A percentile compares a stretch with the other conserved stretches of the same genome.
phyloP scores from a whole-genome alignment of 2,329 filamentous ascomycete genomes.

The Aplosporella prunicola region DNA sequence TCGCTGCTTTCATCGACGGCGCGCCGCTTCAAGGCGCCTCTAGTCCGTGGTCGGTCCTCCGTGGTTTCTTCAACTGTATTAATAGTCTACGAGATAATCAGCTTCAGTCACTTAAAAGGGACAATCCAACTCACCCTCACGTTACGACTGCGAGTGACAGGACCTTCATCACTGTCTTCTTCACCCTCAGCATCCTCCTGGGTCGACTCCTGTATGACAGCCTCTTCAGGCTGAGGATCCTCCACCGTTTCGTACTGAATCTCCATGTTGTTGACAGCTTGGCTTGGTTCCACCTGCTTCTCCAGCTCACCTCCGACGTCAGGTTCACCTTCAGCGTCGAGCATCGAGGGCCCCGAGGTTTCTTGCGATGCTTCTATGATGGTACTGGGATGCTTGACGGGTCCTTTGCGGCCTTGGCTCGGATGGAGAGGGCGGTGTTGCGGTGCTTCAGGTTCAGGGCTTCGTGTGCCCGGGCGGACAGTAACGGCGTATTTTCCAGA shows the following conservation, averaged over 20 bases:
- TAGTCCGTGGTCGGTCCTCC: neutral
- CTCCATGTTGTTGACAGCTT: conserved; percentile 3
- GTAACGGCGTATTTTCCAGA: conserved; percentile 49
- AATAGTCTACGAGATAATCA: neutral
- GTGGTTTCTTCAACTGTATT: neutral
- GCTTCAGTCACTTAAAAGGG: neutral
- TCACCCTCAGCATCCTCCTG: conserved; percentile 29
- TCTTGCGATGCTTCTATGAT: conserved; percentile 48
- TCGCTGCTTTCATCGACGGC: conserved; percentile 50
- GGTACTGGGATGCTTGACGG: conserved; percentile 39
- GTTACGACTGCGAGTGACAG: conserved; percentile 39
- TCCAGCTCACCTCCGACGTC: neutral
- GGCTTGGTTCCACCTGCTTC: neutral
- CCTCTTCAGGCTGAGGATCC: conserved; percentile 16
- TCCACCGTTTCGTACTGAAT: conserved; percentile 4
- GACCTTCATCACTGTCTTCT: conserved; percentile 49
- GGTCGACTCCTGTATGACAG: conserved; percentile 32
- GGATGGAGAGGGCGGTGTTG: conserved; percentile 12
- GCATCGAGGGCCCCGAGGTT: conserved; percentile 23
- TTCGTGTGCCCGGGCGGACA: conserved; percentile 45
- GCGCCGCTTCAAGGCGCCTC: conserved; percentile 24
- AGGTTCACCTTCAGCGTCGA: conserved; percentile 24
- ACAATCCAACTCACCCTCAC: conserved; percentile 15
- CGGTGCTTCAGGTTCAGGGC: conserved; percentile 13
- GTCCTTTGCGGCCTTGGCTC: conserved; percentile 37